Conservation (phyloP, 2,329 filamentous ascomycete genomes). For the Sphaerulina populicola region DNA sequence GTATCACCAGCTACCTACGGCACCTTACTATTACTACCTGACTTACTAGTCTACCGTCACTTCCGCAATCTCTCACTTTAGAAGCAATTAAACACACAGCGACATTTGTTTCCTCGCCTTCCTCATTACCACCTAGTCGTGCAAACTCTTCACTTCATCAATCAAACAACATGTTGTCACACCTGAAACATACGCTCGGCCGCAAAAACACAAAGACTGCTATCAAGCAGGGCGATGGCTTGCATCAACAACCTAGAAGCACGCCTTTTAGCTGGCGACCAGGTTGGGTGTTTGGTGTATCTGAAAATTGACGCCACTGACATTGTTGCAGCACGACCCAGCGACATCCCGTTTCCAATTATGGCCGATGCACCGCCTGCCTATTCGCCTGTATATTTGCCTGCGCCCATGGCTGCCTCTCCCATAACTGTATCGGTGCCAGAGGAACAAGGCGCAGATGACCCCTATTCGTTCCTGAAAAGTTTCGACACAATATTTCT, state of each 20-base stretch:
- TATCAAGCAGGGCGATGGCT: constrained; percentile 10
- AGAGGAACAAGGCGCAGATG: constrained; percentile 42
- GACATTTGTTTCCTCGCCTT: constrained; percentile 1
- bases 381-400: constrained; percentile 38
- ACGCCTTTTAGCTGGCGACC: constrained; percentile 21
- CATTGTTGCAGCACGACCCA: neutral
- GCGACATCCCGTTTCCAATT: constrained; percentile 12
- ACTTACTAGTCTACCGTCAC: neutral
- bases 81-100: constrained; percentile 6
- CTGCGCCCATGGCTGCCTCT: constrained; percentile 36
- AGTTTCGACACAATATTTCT: constrained; percentile 82
- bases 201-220: constrained; percentile 11
- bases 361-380: constrained; percentile 29
- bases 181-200: constrained; percentile 21
- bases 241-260: constrained; percentile 19
- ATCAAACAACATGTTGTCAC: constrained; percentile 17
- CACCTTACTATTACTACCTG: too few relatives aligned
- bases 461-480: constrained; percentile 65
- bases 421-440: constrained; percentile 21
- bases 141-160: constrained; percentile 18
- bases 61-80: neutral
- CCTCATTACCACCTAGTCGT: constrained; percentile 8
- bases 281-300: neutral
- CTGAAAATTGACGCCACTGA: neutral
- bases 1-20: neutral